Conservation (phyloP, 2,329 filamentous ascomycete genomes). For the Botryosphaeria dothidea region DNA sequence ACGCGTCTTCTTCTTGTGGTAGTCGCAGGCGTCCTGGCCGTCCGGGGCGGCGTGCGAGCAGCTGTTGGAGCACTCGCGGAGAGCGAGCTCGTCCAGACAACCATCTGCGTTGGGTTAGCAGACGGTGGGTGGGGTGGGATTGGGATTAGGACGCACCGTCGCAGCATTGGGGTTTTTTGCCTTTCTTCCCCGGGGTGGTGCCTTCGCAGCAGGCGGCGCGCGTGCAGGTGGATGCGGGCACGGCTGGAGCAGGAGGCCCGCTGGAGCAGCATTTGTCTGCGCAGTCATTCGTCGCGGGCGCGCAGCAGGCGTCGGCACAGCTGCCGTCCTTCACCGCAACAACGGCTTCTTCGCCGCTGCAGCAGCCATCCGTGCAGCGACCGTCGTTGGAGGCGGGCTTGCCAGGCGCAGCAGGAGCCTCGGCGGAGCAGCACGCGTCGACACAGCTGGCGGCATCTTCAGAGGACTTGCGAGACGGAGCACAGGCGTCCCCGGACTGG, state of each 20-base stretch:
- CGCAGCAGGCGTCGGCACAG: not conserved
- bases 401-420: no score
- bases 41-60: not conserved
- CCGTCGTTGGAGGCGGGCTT: not conserved
- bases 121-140: not conserved
- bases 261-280: not conserved
- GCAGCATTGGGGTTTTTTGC: constrained; percentile 9
- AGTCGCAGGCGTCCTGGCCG: not conserved
- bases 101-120: not conserved
- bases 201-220: constrained; percentile 3
- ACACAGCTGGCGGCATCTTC: no score
- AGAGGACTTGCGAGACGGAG: no score
- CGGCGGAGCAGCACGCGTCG: no score
- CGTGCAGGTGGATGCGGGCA: not conserved
- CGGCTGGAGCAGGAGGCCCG: not conserved
- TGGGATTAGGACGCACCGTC: not conserved
- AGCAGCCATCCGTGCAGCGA: not conserved
- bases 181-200: not conserved
- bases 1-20: constrained; percentile 12
- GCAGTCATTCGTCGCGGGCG: not conserved
- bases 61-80: not conserved
- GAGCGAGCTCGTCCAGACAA: constrained; percentile 14
- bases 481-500: not conserved
- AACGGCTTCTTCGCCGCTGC: not conserved
- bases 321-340: not conserved